phyloP scores from a whole-genome alignment of 257 asterid genomes.

The Cynanchum wilfordii region DNA sequence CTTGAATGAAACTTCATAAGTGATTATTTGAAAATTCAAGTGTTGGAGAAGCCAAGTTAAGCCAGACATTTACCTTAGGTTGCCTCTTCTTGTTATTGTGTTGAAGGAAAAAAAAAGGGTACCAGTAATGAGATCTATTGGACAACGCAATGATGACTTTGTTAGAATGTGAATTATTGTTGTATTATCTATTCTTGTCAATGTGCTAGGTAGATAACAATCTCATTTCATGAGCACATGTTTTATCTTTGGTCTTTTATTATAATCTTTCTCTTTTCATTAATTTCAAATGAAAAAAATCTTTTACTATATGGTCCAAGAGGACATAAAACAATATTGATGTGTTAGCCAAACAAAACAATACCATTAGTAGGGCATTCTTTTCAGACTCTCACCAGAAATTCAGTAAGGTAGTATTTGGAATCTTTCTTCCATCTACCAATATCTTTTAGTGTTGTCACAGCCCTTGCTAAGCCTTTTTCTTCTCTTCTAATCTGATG shows the following conservation, averaged over 20 bases:
- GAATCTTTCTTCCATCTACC: background rate
- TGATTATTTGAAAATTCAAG: background rate
- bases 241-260: background rate
- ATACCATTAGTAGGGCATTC: background rate
- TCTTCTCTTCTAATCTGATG: background rate
- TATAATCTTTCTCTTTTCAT: background rate
- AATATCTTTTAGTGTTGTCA: background rate
- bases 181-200: background rate
- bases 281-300: background rate
- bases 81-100: background rate
- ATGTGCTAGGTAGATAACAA: background rate
- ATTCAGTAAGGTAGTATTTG: background rate
- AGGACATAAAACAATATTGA: background rate
- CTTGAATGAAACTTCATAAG: background rate
- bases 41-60: background rate
- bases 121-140: background rate
- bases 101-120: background rate
- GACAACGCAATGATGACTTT: too few relatives aligned
- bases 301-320: background rate
- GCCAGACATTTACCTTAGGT: background rate
- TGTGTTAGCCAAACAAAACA: background rate
- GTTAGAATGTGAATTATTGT: background rate
- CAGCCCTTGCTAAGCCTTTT: background rate
- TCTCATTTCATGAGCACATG: background rate
- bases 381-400: background rate